Evolutionary conservation across 352 stramenopile species (phyloP), one percentile per base, ranked within the genome.

Genomic region (Phytophthora multivora): DNA sequence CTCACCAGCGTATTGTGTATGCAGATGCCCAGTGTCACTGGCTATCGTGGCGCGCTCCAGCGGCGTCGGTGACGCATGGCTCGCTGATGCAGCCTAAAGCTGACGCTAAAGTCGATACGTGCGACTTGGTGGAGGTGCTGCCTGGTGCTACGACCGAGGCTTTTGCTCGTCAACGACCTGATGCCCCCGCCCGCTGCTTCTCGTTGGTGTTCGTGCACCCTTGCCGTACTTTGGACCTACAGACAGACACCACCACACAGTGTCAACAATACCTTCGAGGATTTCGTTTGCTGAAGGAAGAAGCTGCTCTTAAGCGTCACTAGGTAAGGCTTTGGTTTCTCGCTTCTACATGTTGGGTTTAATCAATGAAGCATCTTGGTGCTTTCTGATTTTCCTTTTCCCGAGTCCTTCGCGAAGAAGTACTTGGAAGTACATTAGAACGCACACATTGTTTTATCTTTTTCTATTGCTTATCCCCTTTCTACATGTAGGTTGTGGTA

Each of bases 181-280:
- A 83, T 25, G 50, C 52, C 28, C 62, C 63, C n/a, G 30, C 51
- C 4, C 67, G 73, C 18, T 93, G 81, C 57, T 69, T 91, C 59
- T 91, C 81, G 49, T 80, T 93, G 15, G 79, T 91, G 40, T 86
- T 88, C 30, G 75, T 86, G 25, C 75, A 86, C 40, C 83, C 83
- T 36, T 90, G 77, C 39, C 83, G 83, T 25, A 90, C 83, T 45
- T 61, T 93, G 16, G 83, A 91, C 52, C 39, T 93, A 3, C 69
- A 90, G 43, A 51, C 80, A 12, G 83, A 90, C 54, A 90, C 62
- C 7, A 45, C 62, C 15, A 77, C 88, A 13, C 70, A 83, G 42
- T 74, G 78, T 39, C 64, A 80, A 21, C 60, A 59, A 9, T 68
- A 84, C 6, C 50, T 88, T 31, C 77, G 79, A 33, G 78, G 83